These are phyloP conservation scores for Lathyrus aphaca DNA, from an alignment of 306 rosid genomes.

Conservation along the genomic window DNA sequence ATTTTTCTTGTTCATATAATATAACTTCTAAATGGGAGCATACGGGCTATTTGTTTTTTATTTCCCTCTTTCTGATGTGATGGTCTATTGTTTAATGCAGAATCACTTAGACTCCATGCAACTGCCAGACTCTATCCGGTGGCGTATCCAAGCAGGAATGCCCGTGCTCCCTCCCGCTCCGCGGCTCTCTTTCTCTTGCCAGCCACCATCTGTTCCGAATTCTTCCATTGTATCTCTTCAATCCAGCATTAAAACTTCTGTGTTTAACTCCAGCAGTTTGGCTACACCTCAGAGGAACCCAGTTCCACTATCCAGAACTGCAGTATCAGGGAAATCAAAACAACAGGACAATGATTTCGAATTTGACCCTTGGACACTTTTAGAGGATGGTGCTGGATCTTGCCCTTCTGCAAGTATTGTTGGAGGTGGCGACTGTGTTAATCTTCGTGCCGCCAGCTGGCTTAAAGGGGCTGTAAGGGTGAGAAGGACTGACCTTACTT, in stretches of 20 bases:
- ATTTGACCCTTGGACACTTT: conserved; percentile 85
- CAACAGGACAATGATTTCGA: conserved; percentile 71
- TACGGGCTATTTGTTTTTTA: not conserved
- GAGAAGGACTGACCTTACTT: conserved; percentile 85
- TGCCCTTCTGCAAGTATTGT: conserved; percentile 65
- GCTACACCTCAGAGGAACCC: conserved; percentile 56
- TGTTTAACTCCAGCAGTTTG: conserved; percentile 47
- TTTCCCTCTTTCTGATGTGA: conserved; percentile 30
- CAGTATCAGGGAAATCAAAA: conserved; percentile 65
- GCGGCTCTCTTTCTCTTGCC: conserved; percentile 66
- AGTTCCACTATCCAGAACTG: conserved; percentile 49
- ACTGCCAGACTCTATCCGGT: conserved; percentile 79
- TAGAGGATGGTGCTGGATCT: conserved; percentile 91
- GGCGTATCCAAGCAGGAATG: conserved; percentile 95
- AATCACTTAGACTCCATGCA: conserved; percentile 71
- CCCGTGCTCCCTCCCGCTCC: conserved; percentile 63
- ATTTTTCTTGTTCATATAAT: no score
- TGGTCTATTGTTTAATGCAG: conserved; percentile 49
- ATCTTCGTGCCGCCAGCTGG: conserved; percentile 81
- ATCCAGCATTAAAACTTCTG: conserved; percentile 46
- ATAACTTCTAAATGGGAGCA: not conserved
- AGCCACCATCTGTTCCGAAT: conserved; percentile 64
- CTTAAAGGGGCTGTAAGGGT: conserved; percentile 94
- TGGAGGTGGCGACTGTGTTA: conserved; percentile 69
- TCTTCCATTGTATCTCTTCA: conserved; percentile 64